phyloP scores from a whole-genome alignment of 768 basidiomycete species.

The Holtermanniella nyarrowii region DNA sequence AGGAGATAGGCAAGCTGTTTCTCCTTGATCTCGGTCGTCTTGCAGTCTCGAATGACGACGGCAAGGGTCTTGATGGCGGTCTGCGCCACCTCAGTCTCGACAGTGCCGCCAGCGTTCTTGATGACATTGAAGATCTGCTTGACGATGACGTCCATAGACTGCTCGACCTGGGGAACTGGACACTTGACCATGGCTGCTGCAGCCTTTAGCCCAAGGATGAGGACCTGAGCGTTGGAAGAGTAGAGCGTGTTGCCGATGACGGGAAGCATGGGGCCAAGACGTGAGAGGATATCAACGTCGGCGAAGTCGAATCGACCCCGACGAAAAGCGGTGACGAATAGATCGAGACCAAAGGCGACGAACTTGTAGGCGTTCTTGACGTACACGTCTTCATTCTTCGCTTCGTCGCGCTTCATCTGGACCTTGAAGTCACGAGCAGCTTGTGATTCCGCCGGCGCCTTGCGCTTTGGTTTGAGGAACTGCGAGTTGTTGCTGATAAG shows the following conservation, averaged over 20 bases:
- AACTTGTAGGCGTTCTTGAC: constrained; percentile 83
- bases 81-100: constrained; percentile 78
- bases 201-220: constrained; percentile 65
- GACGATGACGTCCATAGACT: constrained; percentile 70
- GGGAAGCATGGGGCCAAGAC: constrained; percentile 74
- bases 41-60: constrained; percentile 77
- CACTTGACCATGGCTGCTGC: constrained; percentile 71
- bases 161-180: constrained; percentile 62
- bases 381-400: constrained; percentile 56
- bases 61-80: constrained; percentile 78
- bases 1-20: constrained; percentile 78
- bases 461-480: constrained; percentile 59
- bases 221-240: constrained; percentile 63
- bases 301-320: constrained; percentile 77
- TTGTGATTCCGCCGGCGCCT: constrained; percentile 37
- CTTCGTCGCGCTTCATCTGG: constrained; percentile 60
- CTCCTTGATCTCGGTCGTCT: constrained; percentile 70
- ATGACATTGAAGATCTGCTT: constrained; percentile 75
- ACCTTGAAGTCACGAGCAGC: constrained; percentile 57
- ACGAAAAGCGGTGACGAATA: constrained; percentile 77
- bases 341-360: constrained; percentile 79
- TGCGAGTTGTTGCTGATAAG: constrained; percentile 81
- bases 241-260: constrained; percentile 88
- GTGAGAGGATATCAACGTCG: constrained; percentile 60
- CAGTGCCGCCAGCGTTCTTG: constrained; percentile 65